Evolutionary conservation across 257 asterid genomes (phyloP).

Genomic region (Rauvolfia tetraphylla): DNA sequence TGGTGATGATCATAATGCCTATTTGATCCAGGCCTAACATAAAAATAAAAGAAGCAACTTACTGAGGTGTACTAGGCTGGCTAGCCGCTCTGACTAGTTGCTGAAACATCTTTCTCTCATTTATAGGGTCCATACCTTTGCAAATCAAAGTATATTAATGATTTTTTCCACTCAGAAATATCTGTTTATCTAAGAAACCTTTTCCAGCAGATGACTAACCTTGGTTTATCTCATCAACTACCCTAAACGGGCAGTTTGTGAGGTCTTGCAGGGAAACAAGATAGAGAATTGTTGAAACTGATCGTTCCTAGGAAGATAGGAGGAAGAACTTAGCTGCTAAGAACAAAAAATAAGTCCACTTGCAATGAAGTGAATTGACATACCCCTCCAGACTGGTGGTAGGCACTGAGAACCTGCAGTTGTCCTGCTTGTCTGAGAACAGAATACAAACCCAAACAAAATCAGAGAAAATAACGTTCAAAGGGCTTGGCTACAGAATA

Average conservation of each 20-base stretch:
- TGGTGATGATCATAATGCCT: not conserved
- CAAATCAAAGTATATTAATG: not conserved
- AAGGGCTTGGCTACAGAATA: not conserved
- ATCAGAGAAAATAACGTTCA: not conserved
- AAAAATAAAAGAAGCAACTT: slow-evolving; percentile 24
- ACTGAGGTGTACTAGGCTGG: slow-evolving; percentile 91
- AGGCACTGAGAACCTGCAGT: slow-evolving; percentile 86
- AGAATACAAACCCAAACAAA: slow-evolving; percentile 4
- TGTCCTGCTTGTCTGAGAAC: slow-evolving; percentile 79
- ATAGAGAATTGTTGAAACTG: slow-evolving; percentile 95
- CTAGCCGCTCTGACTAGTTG: slow-evolving; percentile 95
- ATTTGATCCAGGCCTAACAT: too few species aligned
- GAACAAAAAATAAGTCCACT: slow-evolving; percentile 17
- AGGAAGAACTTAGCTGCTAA: slow-evolving; percentile 28
- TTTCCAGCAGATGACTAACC: slow-evolving; percentile 43
- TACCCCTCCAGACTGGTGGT: slow-evolving; percentile 99
- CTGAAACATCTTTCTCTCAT: slow-evolving; percentile 98
- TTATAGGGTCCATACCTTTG: slow-evolving; percentile 94
- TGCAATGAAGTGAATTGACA: slow-evolving; percentile 18
- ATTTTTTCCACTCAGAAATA: not conserved
- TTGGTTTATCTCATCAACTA: slow-evolving; percentile 98
- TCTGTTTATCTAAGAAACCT: not conserved
- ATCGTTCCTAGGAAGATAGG: slow-evolving; percentile 61
- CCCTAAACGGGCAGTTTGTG: slow-evolving; percentile 94
- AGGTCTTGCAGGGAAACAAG: slow-evolving; percentile 96